Conservation (phyloP, 2,329 filamentous ascomycete genomes). For the Geoglossum cookeanum region DNA sequence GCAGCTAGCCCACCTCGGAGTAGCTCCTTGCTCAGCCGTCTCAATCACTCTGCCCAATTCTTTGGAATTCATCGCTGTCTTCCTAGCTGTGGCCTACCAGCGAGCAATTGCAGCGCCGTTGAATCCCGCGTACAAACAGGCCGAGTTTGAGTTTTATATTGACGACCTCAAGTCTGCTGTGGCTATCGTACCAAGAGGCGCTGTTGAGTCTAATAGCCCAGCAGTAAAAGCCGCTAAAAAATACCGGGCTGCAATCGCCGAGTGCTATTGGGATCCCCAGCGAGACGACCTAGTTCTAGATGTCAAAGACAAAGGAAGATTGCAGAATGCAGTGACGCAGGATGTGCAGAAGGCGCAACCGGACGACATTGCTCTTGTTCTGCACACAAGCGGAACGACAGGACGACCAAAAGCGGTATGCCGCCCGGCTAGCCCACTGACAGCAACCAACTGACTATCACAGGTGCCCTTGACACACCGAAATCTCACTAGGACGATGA, state of each 20-base stretch:
- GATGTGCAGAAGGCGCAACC: slow-evolving; percentile 38
- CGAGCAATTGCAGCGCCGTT: slow-evolving; percentile 69
- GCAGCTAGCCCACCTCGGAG: slow-evolving; percentile 58
- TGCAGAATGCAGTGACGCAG: slow-evolving; percentile 31
- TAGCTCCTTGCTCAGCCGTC: slow-evolving; percentile 49
- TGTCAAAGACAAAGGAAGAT: slow-evolving; percentile 55
- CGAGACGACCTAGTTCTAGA: slow-evolving; percentile 51
- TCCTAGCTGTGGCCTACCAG: slow-evolving; percentile 73
- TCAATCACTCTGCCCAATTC: slow-evolving; percentile 72
- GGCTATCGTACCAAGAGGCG: slow-evolving; percentile 54
- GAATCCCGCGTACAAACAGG: slow-evolving; percentile 75
- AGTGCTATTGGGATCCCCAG: slow-evolving; percentile 58
- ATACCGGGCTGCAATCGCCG: slow-evolving; percentile 68
- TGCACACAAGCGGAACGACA: slow-evolving; percentile 74
- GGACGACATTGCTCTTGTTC: slow-evolving; percentile 64
- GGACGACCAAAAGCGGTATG: slow-evolving; percentile 65
- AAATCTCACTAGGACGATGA: slow-evolving; percentile 67
- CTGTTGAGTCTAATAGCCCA: slow-evolving; percentile 44
- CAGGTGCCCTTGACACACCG: slow-evolving; percentile 59
- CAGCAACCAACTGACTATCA: slow-evolving; percentile 7
- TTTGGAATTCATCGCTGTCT: slow-evolving; percentile 75
- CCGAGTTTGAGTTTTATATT: slow-evolving; percentile 84
- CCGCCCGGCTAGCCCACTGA: slow-evolving; percentile 7
- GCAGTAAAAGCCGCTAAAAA: slow-evolving; percentile 60
- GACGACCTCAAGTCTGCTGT: slow-evolving; percentile 67